Evolutionary conservation across 2,329 filamentous ascomycete genomes (phyloP), one percentile per base, ranked within the genome.

Genomic region (Aspergillus uvarum): DNA sequence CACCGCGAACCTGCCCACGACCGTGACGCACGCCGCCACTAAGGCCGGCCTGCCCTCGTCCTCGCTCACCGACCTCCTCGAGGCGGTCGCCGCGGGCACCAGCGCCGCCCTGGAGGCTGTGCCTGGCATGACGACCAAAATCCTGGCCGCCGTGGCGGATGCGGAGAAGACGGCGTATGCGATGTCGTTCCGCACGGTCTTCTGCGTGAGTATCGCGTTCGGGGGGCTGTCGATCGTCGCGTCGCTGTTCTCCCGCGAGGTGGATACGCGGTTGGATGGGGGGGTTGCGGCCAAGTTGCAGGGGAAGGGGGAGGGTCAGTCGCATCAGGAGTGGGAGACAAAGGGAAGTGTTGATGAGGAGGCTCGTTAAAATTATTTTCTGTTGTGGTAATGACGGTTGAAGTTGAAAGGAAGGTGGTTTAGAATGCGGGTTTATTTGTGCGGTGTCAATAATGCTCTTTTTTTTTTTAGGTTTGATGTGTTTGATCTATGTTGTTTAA

Each of bases 91-190:
- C 5, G 35, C 35, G 19, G 51, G 51, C 38, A 47, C 22, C 24
- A 22, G 16, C 8, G 42, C 35, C n/a, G 52, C 52, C 4, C 47
- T 47, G 16, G 52, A 54, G 4, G 35, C 52, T 10, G 52, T 54
- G 4, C 52, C 52, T 10, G 52, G 52, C 16, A 54, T 54, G 52
- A 54, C 52, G 16, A 21, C 7, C 16, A 47, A 10, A 3, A 47
- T 54, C 21, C 24, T 54, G n/a, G 22, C 38, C 4, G 42, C 24
- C 1, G 52, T 54, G 6, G 31, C 24, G 14, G 38, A 54, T 2
- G 52, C 52, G n/a, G 38, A 47, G 16, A 54, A 54, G 52, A 54
- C 52, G 16, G 52, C 38, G 10, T 54, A 54, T 24, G 44, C 52
- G 52, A 24, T 26, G 38, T 54, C 52, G 12, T 47, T 54, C 26